Conservation (phyloP, 805 yeast species). For the Zygotorulaspora danielsina region DNA sequence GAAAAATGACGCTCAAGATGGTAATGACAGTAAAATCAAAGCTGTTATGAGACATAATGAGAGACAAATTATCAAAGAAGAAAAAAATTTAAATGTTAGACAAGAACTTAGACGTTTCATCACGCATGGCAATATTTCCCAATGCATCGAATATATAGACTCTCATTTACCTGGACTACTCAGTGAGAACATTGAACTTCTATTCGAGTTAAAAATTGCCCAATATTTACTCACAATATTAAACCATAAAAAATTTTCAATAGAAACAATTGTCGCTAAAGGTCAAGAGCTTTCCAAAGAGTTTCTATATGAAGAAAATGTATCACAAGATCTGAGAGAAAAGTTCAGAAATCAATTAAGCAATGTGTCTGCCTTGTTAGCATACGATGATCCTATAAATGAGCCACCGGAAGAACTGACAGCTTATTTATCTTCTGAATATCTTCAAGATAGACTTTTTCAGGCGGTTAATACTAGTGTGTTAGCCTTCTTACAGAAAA, state of each 20-base stretch:
- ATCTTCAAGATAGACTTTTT: constrained; percentile 31
- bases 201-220: constrained; percentile 31
- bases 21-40: constrained; percentile 16
- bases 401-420: constrained; percentile 34
- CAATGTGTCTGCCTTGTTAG: constrained; percentile 48
- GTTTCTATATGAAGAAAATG: constrained; percentile 21
- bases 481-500: constrained; percentile 41
- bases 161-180: constrained; percentile 27
- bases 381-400: constrained; percentile 48
- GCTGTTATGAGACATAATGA: constrained; percentile 30
- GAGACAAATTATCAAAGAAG: constrained; percentile 33
- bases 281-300: constrained; percentile 27
- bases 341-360: constrained; percentile 39
- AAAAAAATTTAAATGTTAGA: constrained; percentile 39
- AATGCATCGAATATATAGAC: constrained; percentile 39
- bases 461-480: constrained; percentile 38
- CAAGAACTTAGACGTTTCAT: constrained; percentile 45
- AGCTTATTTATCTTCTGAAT: constrained; percentile 25
- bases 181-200: constrained; percentile 21
- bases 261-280: constrained; percentile 17
- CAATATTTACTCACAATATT: constrained; percentile 24
- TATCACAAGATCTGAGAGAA: constrained; percentile 25
- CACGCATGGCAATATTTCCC: constrained; percentile 43
- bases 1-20: constrained; percentile 25
- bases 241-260: constrained; percentile 11